Conservation (phyloP, 305 asterid species). For the Fraxinus platypoda region DNA sequence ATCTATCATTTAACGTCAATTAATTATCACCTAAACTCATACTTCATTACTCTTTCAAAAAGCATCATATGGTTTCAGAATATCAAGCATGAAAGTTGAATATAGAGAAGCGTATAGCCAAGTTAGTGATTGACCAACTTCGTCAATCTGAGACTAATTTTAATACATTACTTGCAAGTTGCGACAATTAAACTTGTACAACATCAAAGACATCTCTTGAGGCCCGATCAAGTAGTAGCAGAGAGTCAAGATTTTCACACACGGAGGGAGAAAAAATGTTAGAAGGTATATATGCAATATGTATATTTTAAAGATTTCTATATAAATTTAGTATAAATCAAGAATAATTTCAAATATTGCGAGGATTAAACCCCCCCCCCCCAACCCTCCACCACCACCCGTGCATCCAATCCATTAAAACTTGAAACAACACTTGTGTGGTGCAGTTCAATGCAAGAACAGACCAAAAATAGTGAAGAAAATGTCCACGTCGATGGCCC, state of each 20-base stretch:
- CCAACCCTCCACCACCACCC: not conserved
- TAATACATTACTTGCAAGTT: not conserved
- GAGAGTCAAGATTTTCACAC: not conserved
- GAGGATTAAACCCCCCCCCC: not conserved
- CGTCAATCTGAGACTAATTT: not conserved
- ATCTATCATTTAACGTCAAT: no score
- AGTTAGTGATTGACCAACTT: not conserved
- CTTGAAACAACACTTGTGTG: not conserved
- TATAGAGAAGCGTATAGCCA: not conserved
- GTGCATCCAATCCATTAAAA: not conserved
- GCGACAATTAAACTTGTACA: not conserved
- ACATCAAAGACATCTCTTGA: not conserved
- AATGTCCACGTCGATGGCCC: conserved; percentile 27
- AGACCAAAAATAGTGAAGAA: conserved; percentile 7
- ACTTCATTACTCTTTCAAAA: no score
- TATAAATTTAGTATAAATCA: not conserved
- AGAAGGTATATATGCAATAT: not conserved
- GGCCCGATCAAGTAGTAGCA: not conserved
- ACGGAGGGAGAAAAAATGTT: not conserved
- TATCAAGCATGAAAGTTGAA: not conserved
- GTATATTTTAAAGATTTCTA: not conserved
- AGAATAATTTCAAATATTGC: not conserved
- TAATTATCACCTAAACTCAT: no score
- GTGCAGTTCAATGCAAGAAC: not conserved
- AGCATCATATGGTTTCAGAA: not conserved